These are phyloP conservation scores for Hapsidospora chrysogenum DNA, from an alignment of 495 filamentous ascomycete genomes.

Conservation along the genomic window DNA sequence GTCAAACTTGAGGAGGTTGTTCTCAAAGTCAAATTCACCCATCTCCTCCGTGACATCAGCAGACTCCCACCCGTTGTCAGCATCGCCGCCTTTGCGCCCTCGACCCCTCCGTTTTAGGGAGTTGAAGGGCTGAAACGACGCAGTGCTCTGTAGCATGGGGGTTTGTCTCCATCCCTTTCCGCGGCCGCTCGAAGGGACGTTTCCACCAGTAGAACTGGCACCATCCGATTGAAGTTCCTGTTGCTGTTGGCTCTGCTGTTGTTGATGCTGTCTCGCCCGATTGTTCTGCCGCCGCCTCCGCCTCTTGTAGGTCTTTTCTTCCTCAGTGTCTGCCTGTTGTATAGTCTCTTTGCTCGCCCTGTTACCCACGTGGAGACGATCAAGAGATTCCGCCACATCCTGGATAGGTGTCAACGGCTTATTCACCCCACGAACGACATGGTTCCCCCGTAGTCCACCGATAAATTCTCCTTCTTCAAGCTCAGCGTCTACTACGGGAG, in stretches of 20 bases:
- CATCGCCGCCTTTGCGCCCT: slow-evolving; percentile 27
- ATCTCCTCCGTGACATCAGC: slow-evolving; percentile 90
- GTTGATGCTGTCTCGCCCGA: slow-evolving; percentile 15
- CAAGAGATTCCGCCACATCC: slow-evolving; percentile 4
- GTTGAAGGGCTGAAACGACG: slow-evolving; percentile 37
- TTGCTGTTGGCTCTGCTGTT: too few species aligned
- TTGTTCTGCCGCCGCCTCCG: slow-evolving; percentile 11
- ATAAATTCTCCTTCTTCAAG: background rate
- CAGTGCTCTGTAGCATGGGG: slow-evolving; percentile 50
- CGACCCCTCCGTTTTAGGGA: slow-evolving; percentile 37
- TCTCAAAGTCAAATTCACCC: slow-evolving; percentile 85
- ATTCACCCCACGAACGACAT: slow-evolving; percentile 1
- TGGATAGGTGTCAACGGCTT: slow-evolving; percentile 5
- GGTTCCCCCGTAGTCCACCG: background rate
- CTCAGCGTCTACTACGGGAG: background rate
- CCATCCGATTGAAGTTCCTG: too few species aligned
- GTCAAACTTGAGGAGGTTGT: slow-evolving; percentile 81
- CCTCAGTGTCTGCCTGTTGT: slow-evolving; percentile 6
- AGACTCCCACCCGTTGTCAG: slow-evolving; percentile 85
- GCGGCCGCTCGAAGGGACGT: slow-evolving; percentile 11
- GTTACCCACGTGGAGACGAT: slow-evolving; percentile 4
- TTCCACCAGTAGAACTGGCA: too few species aligned
- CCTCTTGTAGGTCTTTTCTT: slow-evolving; percentile 5
- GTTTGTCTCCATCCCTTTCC: slow-evolving; percentile 72
- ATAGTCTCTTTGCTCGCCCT: background rate